Base-by-base conservation (phyloP, 768 basidiomycete species). In the Kwoniella europaea region DNA sequence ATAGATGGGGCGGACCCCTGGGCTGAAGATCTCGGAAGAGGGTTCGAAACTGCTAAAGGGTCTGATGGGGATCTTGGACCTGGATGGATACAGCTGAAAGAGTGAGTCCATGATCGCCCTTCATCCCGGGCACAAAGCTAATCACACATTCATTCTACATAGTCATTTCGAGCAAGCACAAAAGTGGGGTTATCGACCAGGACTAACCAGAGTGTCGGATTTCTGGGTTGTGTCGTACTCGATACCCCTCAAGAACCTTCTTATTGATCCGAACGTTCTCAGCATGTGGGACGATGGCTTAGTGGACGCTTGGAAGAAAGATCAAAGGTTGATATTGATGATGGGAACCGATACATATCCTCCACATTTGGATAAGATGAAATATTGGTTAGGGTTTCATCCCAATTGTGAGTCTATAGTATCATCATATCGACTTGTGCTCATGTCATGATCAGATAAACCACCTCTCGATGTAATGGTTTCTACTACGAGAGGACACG, bases 251-350 rank as follows among this genome's bases (percentile, higher is more conserved):
- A 76, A 74, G 35, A 71, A 68, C 65, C 56, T 78, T 22, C 57
- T 65, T 1, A 72, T 78, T 41, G 77, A 76, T 53, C 77, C 77
- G 18, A 78, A 76, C 43, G 65, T 65, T 7, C 62, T 78, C 10
- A 75, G 69, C 2, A 78, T 78, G 66, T 78, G 77, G 77, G 77
- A 78, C 20, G 77, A 78, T 53, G 74, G 73, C 29, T 71, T 78
- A 2, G 74, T 73, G 3, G 68, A 76, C 12, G 73, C 77, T 6
- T 78, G 77, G 74, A 58, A 66, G 27, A 50, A 68, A n/a, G 63
- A 78, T 55, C 55, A 72, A 42, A 52, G 77, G 4, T 65, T 78
- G 42, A 72, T 63, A 35, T 60, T 78, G 2, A 63, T 78, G 35
- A 69, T 78, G 22, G 65, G 69, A 18, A 61, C 66, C 5, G 68